phyloP scores from a whole-genome alignment of 306 rosid genomes.

The Calophaca sinica region DNA sequence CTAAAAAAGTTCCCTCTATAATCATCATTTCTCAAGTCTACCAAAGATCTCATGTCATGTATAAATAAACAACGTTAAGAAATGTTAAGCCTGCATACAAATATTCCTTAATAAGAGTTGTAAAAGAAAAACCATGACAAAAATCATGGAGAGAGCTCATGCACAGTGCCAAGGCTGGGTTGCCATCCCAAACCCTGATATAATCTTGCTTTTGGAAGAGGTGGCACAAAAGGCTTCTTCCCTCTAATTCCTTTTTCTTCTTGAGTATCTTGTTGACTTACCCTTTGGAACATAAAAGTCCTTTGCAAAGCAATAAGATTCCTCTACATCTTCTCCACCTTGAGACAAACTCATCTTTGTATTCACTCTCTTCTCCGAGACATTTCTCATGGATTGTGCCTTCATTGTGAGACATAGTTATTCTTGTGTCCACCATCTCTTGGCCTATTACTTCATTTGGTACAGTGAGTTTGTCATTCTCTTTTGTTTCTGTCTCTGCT shows the following conservation, averaged over 20 bases:
- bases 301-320: conserved; percentile 54
- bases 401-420: conserved; percentile 25
- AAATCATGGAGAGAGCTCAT: conserved; percentile 73
- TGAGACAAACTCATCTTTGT: conserved; percentile 8
- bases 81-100: too few relatives aligned
- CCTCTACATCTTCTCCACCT: conserved; percentile 46
- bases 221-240: conserved; percentile 67
- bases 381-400: conserved; percentile 28
- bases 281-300: conserved; percentile 50
- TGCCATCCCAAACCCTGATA: conserved; percentile 59
- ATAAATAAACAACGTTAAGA: too few relatives aligned
- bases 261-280: conserved; percentile 40
- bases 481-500: conserved; percentile 37
- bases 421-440: conserved; percentile 40
- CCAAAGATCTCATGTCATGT: too few relatives aligned
- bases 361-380: conserved; percentile 29
- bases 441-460: conserved; percentile 7
- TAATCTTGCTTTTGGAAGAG: conserved; percentile 63
- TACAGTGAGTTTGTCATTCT: conserved; percentile 18
- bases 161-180: conserved; percentile 69
- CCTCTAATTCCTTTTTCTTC: conserved; percentile 52
- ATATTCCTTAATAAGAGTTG: not conserved
- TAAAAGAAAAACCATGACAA: conserved; percentile 6
- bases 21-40: too few relatives aligned
- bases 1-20: too few relatives aligned